phyloP scores from a whole-genome alignment of 192 early-diverging fungal genomes.

The Entomortierella parvispora region DNA sequence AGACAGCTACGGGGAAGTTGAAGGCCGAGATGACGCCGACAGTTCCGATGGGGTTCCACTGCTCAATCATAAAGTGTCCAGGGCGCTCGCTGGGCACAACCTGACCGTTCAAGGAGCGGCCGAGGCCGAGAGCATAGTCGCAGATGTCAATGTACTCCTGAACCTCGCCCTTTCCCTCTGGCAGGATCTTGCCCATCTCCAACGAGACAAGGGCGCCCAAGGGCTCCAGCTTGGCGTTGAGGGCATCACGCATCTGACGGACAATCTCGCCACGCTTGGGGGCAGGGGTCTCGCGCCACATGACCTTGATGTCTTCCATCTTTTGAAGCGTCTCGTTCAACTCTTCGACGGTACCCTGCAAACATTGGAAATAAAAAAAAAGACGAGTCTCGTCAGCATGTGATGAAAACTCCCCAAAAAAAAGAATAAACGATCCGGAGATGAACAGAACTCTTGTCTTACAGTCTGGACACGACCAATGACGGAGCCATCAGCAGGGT shows the following conservation, averaged over 20 bases:
- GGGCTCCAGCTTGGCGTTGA: conserved; percentile 76
- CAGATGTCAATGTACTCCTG: conserved; percentile 97
- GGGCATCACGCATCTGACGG: conserved; percentile 86
- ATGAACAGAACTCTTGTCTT: conserved; percentile 20
- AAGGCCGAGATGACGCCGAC: conserved; percentile 95
- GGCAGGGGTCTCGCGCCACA: conserved; percentile 68
- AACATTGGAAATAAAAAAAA: neutral
- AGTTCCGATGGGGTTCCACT: conserved; percentile 93
- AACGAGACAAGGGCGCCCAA: conserved; percentile 89
- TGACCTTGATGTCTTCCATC: conserved; percentile 67
- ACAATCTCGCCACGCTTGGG: conserved; percentile 92
- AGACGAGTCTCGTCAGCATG: neutral
- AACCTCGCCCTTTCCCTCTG: conserved; percentile 94
- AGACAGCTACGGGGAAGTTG: conserved; percentile 84
- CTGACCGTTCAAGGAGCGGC: conserved; percentile 80
- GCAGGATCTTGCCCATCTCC: conserved; percentile 96
- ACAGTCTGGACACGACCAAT: conserved; percentile 83
- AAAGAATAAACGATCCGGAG: conserved; percentile 6
- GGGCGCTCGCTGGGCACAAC: conserved; percentile 90
- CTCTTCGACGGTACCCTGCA: conserved; percentile 63
- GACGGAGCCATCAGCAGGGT: conserved; percentile 85
- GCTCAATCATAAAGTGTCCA: conserved; percentile 96
- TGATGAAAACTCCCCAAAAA: neutral
- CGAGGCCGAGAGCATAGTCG: conserved; percentile 90
- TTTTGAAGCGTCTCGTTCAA: conserved; percentile 70